phyloP scores from a whole-genome alignment of 2,329 filamentous ascomycete genomes.

The Ophiostoma montium region DNA sequence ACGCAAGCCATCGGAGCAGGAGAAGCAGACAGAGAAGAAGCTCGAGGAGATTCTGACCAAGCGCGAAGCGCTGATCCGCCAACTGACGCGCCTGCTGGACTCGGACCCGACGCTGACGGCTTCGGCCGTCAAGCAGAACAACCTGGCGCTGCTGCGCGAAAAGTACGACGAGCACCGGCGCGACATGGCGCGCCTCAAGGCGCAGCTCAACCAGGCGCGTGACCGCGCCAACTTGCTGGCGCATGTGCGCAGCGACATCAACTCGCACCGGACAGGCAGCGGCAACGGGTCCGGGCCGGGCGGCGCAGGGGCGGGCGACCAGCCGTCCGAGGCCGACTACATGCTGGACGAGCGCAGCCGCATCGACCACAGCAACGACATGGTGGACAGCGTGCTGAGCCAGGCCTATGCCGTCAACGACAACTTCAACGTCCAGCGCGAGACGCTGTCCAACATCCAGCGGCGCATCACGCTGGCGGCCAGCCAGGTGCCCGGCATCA shows the following conservation, averaged over 20 bases:
- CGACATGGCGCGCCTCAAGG: slow-evolving; percentile 63
- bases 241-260: slow-evolving; percentile 83
- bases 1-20: slow-evolving; percentile 71
- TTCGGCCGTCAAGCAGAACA: slow-evolving; percentile 94
- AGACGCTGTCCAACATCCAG: slow-evolving; percentile 80
- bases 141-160: slow-evolving; percentile 80
- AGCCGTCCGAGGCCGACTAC: slow-evolving; percentile 80
- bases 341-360: slow-evolving; percentile 82
- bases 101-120: slow-evolving; percentile 77
- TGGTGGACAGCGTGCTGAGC: slow-evolving; percentile 80
- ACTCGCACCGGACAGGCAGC: slow-evolving; percentile 77
- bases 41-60: slow-evolving; percentile 74
- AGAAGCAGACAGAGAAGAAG: slow-evolving; percentile 63
- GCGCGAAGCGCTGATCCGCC: slow-evolving; percentile 66
- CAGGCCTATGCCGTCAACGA: slow-evolving; percentile 97
- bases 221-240: slow-evolving; percentile 81
- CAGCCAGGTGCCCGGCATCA: slow-evolving; percentile 84
- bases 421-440: slow-evolving; percentile 72
- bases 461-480: slow-evolving; percentile 79
- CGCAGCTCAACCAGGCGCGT: slow-evolving; percentile 61
- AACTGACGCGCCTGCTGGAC: slow-evolving; percentile 81
- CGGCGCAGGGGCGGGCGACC: slow-evolving; percentile 51
- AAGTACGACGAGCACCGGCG: slow-evolving; percentile 76
- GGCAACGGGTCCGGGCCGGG: slow-evolving; percentile 53
- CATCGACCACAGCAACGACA: slow-evolving; percentile 78